These are phyloP conservation scores for Phytophthora cryptogea DNA, from an alignment of 352 stramenopile genomes.

Conservation along the genomic window DNA sequence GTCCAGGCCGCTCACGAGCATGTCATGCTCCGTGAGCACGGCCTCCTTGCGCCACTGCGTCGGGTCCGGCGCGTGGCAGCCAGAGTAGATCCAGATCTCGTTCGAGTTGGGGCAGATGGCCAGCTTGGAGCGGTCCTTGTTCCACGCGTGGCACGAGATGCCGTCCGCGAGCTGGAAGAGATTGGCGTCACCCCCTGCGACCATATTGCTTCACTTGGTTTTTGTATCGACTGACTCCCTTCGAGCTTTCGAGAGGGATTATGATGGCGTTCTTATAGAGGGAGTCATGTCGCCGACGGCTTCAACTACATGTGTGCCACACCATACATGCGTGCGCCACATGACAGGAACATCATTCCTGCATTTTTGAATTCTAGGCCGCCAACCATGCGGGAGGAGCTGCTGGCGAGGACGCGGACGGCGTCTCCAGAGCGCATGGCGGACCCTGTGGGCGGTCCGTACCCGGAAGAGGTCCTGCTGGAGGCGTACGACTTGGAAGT, in stretches of 20 bases:
- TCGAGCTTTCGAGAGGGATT: conserved; percentile 19
- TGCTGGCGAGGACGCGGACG: conserved; percentile 20
- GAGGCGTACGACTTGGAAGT: conserved; percentile 71
- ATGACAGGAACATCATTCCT: neutral
- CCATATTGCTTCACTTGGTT: conserved; percentile 28
- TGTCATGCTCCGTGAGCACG: conserved; percentile 92
- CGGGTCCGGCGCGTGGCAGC: conserved; percentile 75
- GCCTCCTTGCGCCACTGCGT: conserved; percentile 86
- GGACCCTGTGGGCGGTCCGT: conserved; percentile 12
- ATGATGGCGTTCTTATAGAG: conserved; percentile 21
- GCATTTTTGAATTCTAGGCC: neutral
- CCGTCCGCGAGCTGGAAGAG: conserved; percentile 81
- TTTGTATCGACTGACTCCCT: conserved; percentile 36
- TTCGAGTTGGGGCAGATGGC: conserved; percentile 93
- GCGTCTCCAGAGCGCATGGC: conserved; percentile 27
- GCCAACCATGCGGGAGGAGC: neutral
- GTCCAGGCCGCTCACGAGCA: conserved; percentile 92
- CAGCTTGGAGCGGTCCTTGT: conserved; percentile 88
- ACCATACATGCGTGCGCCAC: neutral
- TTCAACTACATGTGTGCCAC: conserved; percentile 35
- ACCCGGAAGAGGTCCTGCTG: conserved; percentile 60
- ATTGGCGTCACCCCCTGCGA: conserved; percentile 44
- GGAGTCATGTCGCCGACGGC: conserved; percentile 22
- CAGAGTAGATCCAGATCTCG: conserved; percentile 93
- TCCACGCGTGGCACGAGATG: conserved; percentile 94